A percentile compares a stretch with the other conserved stretches of the same genome.
Evolutionary conservation across 78 protist species (phyloP).

Genomic region (Planoprotostelium fungivorum): DNA sequence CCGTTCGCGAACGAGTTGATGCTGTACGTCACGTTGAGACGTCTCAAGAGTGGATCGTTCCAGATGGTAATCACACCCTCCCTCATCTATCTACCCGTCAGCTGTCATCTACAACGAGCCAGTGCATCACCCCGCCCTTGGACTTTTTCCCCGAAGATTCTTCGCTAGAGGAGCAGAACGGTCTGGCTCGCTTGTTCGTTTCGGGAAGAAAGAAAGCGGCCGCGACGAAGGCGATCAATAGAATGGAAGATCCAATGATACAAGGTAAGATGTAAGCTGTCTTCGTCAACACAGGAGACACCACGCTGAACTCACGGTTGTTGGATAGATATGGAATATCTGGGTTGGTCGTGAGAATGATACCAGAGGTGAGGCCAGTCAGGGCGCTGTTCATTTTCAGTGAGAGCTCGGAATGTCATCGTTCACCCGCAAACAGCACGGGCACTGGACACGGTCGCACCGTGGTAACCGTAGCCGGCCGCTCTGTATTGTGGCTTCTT

Average conservation of each 20-base stretch:
- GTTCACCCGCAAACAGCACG: background rate
- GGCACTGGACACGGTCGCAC: background rate
- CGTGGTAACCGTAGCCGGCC: background rate
- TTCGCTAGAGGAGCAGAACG: background rate
- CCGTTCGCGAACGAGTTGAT: background rate
- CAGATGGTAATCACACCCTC: background rate
- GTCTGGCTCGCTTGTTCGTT: background rate
- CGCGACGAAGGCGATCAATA: background rate
- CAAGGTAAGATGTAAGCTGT: conserved; percentile 1
- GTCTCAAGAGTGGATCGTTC: background rate
- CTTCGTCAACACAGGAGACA: too few species aligned
- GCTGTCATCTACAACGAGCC: too few species aligned
- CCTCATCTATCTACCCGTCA: too few species aligned
- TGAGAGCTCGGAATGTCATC: too few species aligned
- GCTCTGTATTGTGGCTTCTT: background rate
- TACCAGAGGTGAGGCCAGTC: background rate
- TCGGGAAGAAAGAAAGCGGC: background rate
- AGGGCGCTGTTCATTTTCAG: background rate
- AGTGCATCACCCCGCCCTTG: background rate
- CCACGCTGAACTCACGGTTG: background rate
- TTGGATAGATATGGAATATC: background rate
- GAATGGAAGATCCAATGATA: background rate
- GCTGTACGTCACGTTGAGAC: background rate
- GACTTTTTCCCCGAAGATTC: background rate
- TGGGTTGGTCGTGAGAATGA: background rate